Evolutionary conservation across 257 asterid species (phyloP).

Genomic region (Solanum sparsipilum): DNA sequence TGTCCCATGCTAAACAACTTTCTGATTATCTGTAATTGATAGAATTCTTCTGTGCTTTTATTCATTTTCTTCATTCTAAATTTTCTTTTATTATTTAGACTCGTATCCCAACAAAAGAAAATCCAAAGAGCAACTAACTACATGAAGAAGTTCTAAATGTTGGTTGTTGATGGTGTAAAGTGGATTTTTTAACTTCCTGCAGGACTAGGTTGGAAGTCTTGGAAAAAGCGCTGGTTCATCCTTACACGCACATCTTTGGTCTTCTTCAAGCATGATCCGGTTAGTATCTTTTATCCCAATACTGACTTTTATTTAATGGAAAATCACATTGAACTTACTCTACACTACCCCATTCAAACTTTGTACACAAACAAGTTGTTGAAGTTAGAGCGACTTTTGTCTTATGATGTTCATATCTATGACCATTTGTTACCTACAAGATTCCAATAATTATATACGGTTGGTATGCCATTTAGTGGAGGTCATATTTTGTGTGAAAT

Average conservation of each 20-base stretch:
- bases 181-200: conserved; percentile 5
- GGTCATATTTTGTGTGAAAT: neutral
- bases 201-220: conserved; percentile 96
- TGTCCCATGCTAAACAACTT: neutral
- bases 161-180: neutral
- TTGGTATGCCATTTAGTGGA: neutral
- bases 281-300: conserved; percentile 26
- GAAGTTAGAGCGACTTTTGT: neutral
- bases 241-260: conserved; percentile 96
- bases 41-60: neutral
- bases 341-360: neutral
- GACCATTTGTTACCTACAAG: neutral
- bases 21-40: neutral
- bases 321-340: neutral
- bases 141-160: neutral
- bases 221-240: conserved; percentile 97
- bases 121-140: neutral
- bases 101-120: neutral
- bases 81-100: neutral
- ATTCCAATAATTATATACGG: neutral
- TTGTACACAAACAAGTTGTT: neutral
- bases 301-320: neutral
- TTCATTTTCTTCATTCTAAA: neutral
- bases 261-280: conserved; percentile 92
- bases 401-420: neutral